A percentile compares a stretch with the other conserved stretches of the same genome.
Conservation (phyloP, 2,329 filamentous ascomycete genomes). For the Xylaria sp. region DNA sequence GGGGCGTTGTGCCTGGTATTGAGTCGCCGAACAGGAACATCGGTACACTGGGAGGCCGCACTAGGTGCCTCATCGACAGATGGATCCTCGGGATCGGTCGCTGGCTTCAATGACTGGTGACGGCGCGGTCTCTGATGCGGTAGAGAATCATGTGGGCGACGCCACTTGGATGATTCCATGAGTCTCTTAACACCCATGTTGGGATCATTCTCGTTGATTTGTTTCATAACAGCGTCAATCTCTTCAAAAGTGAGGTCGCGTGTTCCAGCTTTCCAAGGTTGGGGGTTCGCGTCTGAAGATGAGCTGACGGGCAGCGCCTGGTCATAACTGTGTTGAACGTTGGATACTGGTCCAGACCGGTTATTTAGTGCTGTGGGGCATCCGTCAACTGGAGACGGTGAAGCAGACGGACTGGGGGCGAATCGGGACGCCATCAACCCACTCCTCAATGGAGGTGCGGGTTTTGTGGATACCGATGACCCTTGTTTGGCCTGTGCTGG, state of each 20-base stretch:
- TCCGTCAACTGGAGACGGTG: conserved; percentile 35
- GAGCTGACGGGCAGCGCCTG: conserved; percentile 29
- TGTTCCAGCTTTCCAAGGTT: conserved; percentile 23
- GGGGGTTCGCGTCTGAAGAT: conserved; percentile 27
- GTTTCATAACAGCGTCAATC: conserved; percentile 87
- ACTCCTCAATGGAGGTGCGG: conserved; percentile 17
- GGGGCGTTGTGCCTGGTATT: conserved; percentile 59
- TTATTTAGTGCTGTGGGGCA: conserved; percentile 2
- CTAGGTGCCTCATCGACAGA: conserved; percentile 50
- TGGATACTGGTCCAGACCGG: conserved; percentile 23
- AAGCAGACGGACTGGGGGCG: conserved; percentile 37
- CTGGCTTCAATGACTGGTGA: conserved; percentile 42
- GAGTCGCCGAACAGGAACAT: conserved; percentile 57
- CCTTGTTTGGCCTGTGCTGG: conserved; percentile 14
- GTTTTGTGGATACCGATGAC: conserved; percentile 21
- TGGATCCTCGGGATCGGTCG: conserved; percentile 57
- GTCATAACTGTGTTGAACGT: conserved; percentile 32
- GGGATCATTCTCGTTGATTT: conserved; percentile 69
- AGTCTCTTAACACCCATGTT: conserved; percentile 68
- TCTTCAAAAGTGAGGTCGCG: conserved; percentile 64
- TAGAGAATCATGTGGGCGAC: conserved; percentile 39
- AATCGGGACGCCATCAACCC: conserved; percentile 33
- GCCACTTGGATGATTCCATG: conserved; percentile 44
- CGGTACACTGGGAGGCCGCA: conserved; percentile 42
- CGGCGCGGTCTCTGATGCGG: conserved; percentile 47